These are phyloP conservation scores for Capronia coronata DNA, from an alignment of 2,329 filamentous ascomycete genomes.

Conservation along the genomic window DNA sequence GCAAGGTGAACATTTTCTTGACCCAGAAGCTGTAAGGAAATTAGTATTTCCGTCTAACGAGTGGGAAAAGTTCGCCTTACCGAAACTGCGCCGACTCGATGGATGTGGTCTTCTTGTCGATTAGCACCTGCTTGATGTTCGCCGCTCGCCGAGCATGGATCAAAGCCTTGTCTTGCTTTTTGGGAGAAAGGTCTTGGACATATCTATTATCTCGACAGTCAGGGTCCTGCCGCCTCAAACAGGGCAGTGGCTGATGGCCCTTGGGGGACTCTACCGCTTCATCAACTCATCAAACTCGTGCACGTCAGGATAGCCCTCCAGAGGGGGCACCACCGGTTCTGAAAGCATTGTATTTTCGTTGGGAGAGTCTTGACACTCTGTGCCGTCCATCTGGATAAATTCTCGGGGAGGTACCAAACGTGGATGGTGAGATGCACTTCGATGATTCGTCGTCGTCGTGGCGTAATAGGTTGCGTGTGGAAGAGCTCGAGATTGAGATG, in stretches of 20 bases:
- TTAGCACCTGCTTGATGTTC: slow-evolving; percentile 43
- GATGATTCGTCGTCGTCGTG: slow-evolving; percentile 30
- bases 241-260: not conserved
- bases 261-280: slow-evolving; percentile 34
- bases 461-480: slow-evolving; percentile 30
- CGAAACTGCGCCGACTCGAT: slow-evolving; percentile 48
- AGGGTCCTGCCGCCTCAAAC: not conserved
- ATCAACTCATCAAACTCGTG: slow-evolving; percentile 43
- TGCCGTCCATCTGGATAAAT: slow-evolving; percentile 33
- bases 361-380: slow-evolving; percentile 41
- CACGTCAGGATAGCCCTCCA: slow-evolving; percentile 43
- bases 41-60: slow-evolving; percentile 3
- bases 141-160: slow-evolving; percentile 44
- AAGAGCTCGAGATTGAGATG: slow-evolving; percentile 31
- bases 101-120: slow-evolving; percentile 46
- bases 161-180: slow-evolving; percentile 48
- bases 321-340: slow-evolving; percentile 39
- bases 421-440: slow-evolving; percentile 34
- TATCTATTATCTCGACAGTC: slow-evolving; percentile 34
- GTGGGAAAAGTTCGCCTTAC: slow-evolving; percentile 28
- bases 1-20: slow-evolving; percentile 49
- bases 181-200: slow-evolving; percentile 44
- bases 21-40: slow-evolving; percentile 43
- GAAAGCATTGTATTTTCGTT: slow-evolving; percentile 41
- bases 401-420: slow-evolving; percentile 33